Percentiles rank a stretch among this genome's conserved stretches.
Evolutionary conservation across 495 filamentous ascomycete species (phyloP).

Genomic region (Chaetomium cochliodes): DNA sequence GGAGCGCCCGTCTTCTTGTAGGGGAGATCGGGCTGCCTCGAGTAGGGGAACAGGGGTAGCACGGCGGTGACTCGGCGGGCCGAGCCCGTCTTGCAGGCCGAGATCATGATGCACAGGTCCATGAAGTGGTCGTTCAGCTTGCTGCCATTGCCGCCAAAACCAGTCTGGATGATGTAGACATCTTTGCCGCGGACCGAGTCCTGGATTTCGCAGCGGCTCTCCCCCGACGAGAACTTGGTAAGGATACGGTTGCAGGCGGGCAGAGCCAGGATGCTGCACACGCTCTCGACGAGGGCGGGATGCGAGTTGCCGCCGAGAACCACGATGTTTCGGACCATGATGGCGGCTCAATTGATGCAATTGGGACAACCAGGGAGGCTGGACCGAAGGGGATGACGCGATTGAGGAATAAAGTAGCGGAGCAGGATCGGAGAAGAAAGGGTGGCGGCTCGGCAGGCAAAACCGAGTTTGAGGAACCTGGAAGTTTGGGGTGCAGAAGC

Average conservation of each 20-base stretch:
- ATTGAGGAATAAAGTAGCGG: slow-evolving; percentile 20
- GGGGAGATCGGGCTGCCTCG: slow-evolving; percentile 88
- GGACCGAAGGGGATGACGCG: slow-evolving; percentile 15
- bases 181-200: slow-evolving; percentile 97
- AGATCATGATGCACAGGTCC: slow-evolving; percentile 95
- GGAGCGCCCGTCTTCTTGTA: slow-evolving; percentile 96
- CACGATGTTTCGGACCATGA: slow-evolving; percentile 96
- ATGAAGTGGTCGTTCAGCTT: slow-evolving; percentile 86
- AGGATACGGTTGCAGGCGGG: slow-evolving; percentile 79
- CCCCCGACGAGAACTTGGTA: slow-evolving; percentile 90
- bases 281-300: slow-evolving; percentile 77
- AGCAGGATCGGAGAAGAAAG: slow-evolving; percentile 8
- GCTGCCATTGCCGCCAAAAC: slow-evolving; percentile 51
- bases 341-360: slow-evolving; percentile 28
- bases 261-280: slow-evolving; percentile 85
- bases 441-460: slow-evolving; percentile 16
- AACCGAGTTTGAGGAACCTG: neutral
- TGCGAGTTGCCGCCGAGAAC: slow-evolving; percentile 93
- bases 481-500: slow-evolving; percentile 12
- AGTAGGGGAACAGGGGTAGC: slow-evolving; percentile 93
- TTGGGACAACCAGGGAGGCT: slow-evolving; percentile 33
- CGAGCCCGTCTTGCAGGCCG: slow-evolving; percentile 94
- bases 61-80: slow-evolving; percentile 90
- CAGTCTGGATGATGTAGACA: slow-evolving; percentile 92
- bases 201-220: slow-evolving; percentile 90